Percentiles rank a stretch among this genome's conserved stretches.
These are phyloP conservation scores for Globisporangium spiculum DNA, from an alignment of 352 stramenopile genomes.

Conservation along the genomic window DNA sequence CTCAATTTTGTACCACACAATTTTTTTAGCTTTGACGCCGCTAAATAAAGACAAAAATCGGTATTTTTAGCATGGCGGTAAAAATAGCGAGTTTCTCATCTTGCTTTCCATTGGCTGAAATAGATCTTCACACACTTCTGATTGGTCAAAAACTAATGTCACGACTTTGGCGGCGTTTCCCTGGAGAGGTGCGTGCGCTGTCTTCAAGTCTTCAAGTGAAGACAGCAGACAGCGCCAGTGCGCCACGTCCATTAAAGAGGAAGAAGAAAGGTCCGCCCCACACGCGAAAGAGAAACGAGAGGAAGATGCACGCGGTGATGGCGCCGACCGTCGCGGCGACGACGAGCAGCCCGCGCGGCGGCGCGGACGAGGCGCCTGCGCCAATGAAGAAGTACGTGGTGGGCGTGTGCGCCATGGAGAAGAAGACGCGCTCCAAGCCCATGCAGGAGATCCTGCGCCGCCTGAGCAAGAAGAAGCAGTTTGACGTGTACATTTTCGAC, in stretches of 20 bases:
- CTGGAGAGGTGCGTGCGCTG: neutral
- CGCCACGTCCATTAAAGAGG: neutral
- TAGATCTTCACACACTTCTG: neutral
- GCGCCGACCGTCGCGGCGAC: neutral
- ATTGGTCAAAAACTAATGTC: neutral
- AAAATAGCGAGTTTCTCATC: neutral
- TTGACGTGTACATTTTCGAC: conserved; percentile 97
- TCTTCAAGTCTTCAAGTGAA: conserved; percentile 8
- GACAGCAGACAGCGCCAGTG: neutral
- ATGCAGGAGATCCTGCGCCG: conserved; percentile 96
- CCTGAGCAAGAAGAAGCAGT: conserved; percentile 90
- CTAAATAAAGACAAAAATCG: neutral
- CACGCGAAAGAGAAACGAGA: neutral
- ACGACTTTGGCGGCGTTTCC: neutral
- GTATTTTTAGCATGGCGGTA: no score
- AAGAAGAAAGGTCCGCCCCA: neutral
- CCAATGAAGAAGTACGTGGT: conserved; percentile 78
- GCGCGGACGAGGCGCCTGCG: conserved; percentile 2
- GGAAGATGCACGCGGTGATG: conserved; percentile 9
- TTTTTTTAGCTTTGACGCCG: neutral
- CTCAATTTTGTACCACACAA: no score
- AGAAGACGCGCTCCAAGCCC: conserved; percentile 97
- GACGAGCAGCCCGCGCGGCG: neutral
- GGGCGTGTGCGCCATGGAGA: conserved; percentile 99
- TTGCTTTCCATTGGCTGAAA: neutral